A percentile compares a stretch with the other conserved stretches of the same genome.
These are phyloP conservation scores for Phaffia tasmanica DNA, from an alignment of 768 basidiomycete species.

Conservation along the genomic window DNA sequence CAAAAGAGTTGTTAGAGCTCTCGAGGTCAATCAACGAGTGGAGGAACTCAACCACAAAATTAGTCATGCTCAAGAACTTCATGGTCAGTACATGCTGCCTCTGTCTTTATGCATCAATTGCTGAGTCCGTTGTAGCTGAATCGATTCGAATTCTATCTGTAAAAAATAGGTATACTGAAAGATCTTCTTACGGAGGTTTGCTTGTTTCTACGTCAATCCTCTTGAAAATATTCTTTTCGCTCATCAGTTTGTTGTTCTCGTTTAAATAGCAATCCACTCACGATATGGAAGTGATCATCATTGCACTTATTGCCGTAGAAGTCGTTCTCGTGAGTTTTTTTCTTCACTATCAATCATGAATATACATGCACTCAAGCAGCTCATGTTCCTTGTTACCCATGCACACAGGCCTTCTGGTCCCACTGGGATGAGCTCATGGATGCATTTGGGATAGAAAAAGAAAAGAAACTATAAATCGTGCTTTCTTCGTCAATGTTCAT, in stretches of 20 bases:
- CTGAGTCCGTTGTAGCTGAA: too few relatives aligned
- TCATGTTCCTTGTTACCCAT: too few relatives aligned
- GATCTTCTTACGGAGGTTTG: conserved; percentile 13
- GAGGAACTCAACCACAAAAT: conserved; percentile 17
- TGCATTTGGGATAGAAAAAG: neutral
- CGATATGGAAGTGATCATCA: conserved; percentile 17
- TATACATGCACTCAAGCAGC: too few relatives aligned
- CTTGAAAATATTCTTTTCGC: neutral
- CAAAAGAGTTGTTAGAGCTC: conserved; percentile 4
- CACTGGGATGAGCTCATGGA: conserved; percentile 10
- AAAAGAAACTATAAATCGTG: too few relatives aligned
- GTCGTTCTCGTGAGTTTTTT: neutral
- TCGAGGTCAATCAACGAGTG: conserved; percentile 14
- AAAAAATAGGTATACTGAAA: neutral
- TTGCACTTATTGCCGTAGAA: conserved; percentile 9
- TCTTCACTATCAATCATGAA: too few relatives aligned
- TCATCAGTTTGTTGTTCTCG: neutral
- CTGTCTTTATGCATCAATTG: too few relatives aligned
- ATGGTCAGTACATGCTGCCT: neutral
- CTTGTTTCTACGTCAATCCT: neutral
- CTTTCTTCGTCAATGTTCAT: too few relatives aligned
- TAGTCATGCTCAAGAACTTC: conserved; percentile 2
- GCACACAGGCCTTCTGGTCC: conserved; percentile 1
- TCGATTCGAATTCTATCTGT: neutral
- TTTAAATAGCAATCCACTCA: conserved; percentile 9